Evolutionary conservation across 805 yeast genomes (phyloP).

Genomic region (Hanseniaspora pseudoguilliermondii): DNA sequence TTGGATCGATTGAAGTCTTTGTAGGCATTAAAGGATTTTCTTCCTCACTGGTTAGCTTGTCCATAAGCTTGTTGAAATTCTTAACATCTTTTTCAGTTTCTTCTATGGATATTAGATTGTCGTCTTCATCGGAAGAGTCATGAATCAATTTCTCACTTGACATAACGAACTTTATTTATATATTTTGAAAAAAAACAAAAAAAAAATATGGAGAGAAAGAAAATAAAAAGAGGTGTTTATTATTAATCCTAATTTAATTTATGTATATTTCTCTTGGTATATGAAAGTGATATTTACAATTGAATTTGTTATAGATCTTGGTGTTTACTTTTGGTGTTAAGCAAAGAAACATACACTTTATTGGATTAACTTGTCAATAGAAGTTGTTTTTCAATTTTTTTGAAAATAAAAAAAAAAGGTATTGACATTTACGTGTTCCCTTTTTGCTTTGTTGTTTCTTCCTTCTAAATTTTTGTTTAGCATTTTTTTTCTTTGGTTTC

Average conservation of each 20-base stretch:
- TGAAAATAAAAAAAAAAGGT: too few relatives aligned
- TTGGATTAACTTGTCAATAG: too few relatives aligned
- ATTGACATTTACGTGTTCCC: neutral
- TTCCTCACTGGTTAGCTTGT: constrained; percentile 2
- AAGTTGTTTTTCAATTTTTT: too few relatives aligned
- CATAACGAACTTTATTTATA: neutral
- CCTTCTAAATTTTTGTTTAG: neutral
- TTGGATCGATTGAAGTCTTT: constrained; percentile 11
- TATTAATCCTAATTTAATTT: too few relatives aligned
- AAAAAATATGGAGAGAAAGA: neutral
- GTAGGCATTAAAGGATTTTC: neutral
- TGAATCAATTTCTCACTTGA: neutral
- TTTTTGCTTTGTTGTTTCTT: neutral
- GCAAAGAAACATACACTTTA: too few relatives aligned
- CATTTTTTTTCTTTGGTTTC: neutral
- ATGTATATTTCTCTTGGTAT: too few relatives aligned
- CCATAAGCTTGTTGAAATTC: constrained; percentile 6
- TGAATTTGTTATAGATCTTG: too few relatives aligned
- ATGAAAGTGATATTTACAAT: too few relatives aligned
- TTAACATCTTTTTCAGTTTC: constrained; percentile 9
- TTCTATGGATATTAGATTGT: neutral
- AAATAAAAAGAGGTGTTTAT: neutral
- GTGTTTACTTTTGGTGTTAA: too few relatives aligned
- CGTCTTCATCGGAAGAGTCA: neutral
- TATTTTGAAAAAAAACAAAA: neutral